Evolutionary conservation across 2,329 filamentous ascomycete species (phyloP), one percentile per base, ranked within the genome.

Genomic region (Aspergillus fumigatus): DNA sequence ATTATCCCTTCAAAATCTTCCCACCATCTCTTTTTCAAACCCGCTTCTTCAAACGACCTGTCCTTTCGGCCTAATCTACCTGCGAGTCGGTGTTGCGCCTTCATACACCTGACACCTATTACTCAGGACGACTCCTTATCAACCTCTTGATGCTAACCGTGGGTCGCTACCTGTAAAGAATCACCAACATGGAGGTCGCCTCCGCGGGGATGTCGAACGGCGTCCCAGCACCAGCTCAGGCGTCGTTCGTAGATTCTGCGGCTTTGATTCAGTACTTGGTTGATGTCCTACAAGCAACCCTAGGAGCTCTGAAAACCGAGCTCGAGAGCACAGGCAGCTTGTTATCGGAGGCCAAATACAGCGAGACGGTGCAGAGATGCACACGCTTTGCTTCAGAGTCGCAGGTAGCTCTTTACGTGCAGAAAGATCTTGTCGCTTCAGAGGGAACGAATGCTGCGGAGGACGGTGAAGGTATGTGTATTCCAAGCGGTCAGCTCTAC

Each of bases 331-430:
- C 86, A 17, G 92, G 90, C 60, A 97, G 90, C 78, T 80, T 99
- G 75, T 81, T 99, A 60, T 91, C 92, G 57, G 81, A 86, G 67
- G 76, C 81, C 56, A 84, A 82, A 64, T 84, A 90, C 64, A 78
- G 82, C 53, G 93, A 97, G 67, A 97, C 94, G 6, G 78, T 96
- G 55, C 87, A 92, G 71, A 85, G 91, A 78, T 97, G 93, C 75
- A 86, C 86, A 64, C 88, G 92, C 67, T 97, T 97, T 75, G 92
- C 92, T 57, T 86, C 87, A 59, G 95, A 99, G 75, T 82, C 88
- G 57, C 91, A 96, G 77, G 86, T 88, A 60, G 91, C 89, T 54
- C 80, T 99, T 61, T 97, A 97, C 76, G 88, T 97, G 61, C 89
- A 94, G 72, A 96, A 97, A 77, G 90, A 77, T 59, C 65, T 87